A percentile compares a stretch with the other conserved stretches of the same genome.
These are phyloP conservation scores for Nicotiana obtusifolia DNA, from an alignment of 257 asterid species.

Conservation along the genomic window DNA sequence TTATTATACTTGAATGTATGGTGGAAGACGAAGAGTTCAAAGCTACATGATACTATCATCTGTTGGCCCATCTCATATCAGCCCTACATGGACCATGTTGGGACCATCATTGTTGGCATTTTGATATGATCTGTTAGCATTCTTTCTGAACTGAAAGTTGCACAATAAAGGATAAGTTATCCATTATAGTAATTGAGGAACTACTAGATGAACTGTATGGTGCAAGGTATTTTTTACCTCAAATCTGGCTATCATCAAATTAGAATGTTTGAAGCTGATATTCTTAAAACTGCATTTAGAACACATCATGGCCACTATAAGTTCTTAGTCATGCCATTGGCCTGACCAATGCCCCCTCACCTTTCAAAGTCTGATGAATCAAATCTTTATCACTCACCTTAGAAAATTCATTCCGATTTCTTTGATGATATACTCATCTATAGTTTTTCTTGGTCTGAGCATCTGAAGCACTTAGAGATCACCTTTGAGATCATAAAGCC, in stretches of 20 bases:
- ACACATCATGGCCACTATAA: conserved; percentile 1
- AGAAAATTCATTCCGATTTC: too few species aligned
- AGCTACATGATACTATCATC: too few species aligned
- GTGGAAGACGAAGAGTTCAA: too few species aligned
- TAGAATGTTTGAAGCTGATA: neutral
- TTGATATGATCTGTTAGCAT: too few species aligned
- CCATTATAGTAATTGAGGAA: neutral
- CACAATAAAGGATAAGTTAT: neutral
- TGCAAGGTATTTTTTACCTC: neutral
- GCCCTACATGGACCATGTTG: too few species aligned
- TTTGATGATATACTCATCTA: neutral
- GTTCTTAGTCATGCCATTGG: neutral
- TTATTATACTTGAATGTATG: too few species aligned
- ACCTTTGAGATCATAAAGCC: neutral
- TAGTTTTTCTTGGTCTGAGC: neutral
- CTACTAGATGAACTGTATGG: neutral
- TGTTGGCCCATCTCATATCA: too few species aligned
- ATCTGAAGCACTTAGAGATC: neutral
- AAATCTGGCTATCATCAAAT: neutral
- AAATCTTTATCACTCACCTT: too few species aligned
- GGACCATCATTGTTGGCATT: too few species aligned
- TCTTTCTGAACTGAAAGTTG: too few species aligned
- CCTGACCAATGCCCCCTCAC: neutral
- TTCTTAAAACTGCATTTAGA: neutral
- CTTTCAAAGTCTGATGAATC: neutral